Conservation (phyloP, 2,329 filamentous ascomycete species). For the Cercospora nicotianae region DNA sequence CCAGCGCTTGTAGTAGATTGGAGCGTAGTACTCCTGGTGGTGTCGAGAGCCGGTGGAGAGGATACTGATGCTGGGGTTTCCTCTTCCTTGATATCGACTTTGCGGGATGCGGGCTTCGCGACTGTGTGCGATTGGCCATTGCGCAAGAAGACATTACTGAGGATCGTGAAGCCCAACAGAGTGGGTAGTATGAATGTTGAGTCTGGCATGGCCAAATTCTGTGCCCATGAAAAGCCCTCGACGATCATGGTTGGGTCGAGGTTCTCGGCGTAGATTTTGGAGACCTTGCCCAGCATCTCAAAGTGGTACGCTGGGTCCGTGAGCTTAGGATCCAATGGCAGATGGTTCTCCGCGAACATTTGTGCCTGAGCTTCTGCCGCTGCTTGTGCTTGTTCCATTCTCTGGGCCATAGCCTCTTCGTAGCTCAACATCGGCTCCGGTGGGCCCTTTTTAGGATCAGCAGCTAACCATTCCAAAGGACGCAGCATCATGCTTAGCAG, state of each 20-base stretch:
- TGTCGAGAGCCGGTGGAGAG: background rate
- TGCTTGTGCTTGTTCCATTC: conserved; percentile 10
- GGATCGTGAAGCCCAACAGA: conserved; percentile 20
- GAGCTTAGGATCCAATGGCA: conserved; percentile 6
- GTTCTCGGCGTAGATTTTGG: conserved; percentile 27
- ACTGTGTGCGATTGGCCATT: background rate
- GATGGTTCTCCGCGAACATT: background rate
- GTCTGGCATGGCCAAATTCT: conserved; percentile 57
- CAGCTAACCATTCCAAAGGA: conserved; percentile 3
- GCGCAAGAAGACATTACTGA: background rate
- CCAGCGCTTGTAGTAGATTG: background rate
- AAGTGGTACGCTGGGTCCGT: background rate
- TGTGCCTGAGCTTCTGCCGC: conserved; percentile 4
- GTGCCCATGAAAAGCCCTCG: conserved; percentile 63
- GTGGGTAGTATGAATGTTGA: conserved; percentile 39
- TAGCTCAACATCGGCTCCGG: background rate
- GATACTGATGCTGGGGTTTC: background rate
- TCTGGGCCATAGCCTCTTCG: conserved; percentile 9
- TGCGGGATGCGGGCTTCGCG: background rate
- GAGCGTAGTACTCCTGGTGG: background rate
- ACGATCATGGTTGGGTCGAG: conserved; percentile 53
- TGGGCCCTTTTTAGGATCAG: background rate
- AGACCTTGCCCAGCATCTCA: conserved; percentile 1
- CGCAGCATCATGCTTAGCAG: conserved; percentile 28
- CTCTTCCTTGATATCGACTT: background rate